A percentile compares a stretch with the other conserved stretches of the same genome.
These are phyloP conservation scores for Chlamydomonas asymmetrica DNA, from an alignment of 139 green algal genomes.

Conservation along the genomic window DNA sequence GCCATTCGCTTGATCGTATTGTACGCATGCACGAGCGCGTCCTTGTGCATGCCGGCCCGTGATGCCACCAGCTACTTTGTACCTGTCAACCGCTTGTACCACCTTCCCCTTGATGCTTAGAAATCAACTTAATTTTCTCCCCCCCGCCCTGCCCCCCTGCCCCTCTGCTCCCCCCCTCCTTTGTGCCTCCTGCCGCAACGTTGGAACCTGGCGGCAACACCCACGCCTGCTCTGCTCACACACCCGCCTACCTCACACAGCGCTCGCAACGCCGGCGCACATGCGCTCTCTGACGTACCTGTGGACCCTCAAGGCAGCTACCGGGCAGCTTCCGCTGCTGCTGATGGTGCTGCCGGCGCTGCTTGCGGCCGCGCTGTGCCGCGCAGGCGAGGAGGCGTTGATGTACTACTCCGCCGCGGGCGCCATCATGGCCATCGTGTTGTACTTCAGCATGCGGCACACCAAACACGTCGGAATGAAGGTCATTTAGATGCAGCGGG, in stretches of 20 bases:
- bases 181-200: too few species aligned
- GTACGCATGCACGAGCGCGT: too few species aligned
- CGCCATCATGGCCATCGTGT: conserved; percentile 28
- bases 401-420: conserved; percentile 47
- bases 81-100: too few species aligned
- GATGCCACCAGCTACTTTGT: too few species aligned
- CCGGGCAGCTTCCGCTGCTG: conserved; percentile 45
- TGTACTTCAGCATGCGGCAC: conserved; percentile 61
- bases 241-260: conserved; percentile 5
- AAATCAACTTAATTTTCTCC: too few species aligned
- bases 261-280: conserved; percentile 53
- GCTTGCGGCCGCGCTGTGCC: conserved; percentile 38
- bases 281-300: conserved; percentile 55
- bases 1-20: too few species aligned
- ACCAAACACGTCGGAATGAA: conserved; percentile 49
- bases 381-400: too few species aligned
- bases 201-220: neutral
- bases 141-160: too few species aligned
- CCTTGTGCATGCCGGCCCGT: too few species aligned
- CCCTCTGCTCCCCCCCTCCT: too few species aligned
- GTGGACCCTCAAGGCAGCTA: conserved; percentile 44
- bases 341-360: conserved; percentile 53
- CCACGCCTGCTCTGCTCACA: neutral
- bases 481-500: conserved; percentile 42
- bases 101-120: too few species aligned